Base-by-base conservation (phyloP, 495 filamentous ascomycete genomes). In the Daldinia decipiens region DNA sequence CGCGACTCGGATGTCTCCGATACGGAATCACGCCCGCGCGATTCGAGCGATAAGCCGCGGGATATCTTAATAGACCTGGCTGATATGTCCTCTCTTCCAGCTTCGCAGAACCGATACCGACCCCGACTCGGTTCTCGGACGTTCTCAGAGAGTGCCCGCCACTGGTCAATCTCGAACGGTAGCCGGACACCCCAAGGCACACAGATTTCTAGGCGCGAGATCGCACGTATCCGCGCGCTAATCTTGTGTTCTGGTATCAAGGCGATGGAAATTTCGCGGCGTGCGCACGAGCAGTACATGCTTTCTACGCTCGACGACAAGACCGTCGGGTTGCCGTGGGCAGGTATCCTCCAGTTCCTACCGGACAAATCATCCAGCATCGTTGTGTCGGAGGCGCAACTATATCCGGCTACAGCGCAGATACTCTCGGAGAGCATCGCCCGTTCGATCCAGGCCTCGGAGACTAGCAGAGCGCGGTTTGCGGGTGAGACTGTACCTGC, bases 181-280 rank as follows among this genome's bases (percentile, higher is more conserved):
- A 83, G 78, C 55, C 65, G 84, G 9, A 77, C 80, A 15, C 77
- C 70, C 21, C 79, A 76, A 32, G 78, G 63, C 50, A 75, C 73
- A 36, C 80, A 77, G 52, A 69, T 87, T 50, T 85, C 84, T 7
- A 88, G 87, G 66, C 85, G 86, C 12, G 93, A 97, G 71, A 85
- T 95, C 19, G 92, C 91, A 56, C 88, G 92, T 43, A 85, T 91
- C 2, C 83, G 87, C 59, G 86, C 93, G 2, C 83, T 96, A 0
- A 86, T 97, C 29, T 82, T 97, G 34, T 92, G 90, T 64, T 91
- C 92, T 0, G 94, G 93, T 50, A 89, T 97, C 76, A 95, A 95
- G 78, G 94, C 94, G 0, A 87, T 88, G 66, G 92, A 93, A 73
- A 91, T 97, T 62, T 82, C 84, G 40, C 86, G 89, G 11, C 85